A percentile compares a stretch with the other conserved stretches of the same genome.
These are phyloP conservation scores for Tetrahymena malaccensis DNA, from an alignment of 73 alveolate species.

Conservation along the genomic window DNA sequence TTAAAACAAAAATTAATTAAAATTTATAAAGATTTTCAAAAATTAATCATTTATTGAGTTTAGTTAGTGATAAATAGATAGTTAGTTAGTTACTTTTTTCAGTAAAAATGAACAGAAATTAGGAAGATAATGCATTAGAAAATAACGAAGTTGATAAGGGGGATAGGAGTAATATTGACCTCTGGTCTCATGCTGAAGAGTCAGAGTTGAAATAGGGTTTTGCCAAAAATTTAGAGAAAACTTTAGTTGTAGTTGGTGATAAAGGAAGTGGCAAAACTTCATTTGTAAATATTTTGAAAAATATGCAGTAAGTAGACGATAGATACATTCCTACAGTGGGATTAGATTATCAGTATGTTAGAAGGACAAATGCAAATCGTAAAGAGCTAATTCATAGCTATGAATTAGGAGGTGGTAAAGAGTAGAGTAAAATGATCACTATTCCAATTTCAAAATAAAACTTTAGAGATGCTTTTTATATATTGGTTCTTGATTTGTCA, in stretches of 20 bases:
- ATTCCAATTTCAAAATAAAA: neutral
- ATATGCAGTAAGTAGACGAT: neutral
- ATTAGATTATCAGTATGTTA: neutral
- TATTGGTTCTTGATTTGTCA: neutral
- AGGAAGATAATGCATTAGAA: neutral
- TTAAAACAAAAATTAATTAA: neutral
- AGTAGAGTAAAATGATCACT: neutral
- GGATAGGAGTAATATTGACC: neutral
- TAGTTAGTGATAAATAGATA: neutral
- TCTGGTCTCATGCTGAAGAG: neutral
- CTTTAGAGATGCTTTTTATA: neutral
- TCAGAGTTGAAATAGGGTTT: neutral
- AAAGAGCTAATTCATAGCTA: neutral
- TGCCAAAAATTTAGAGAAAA: neutral
- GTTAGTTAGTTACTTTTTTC: neutral
- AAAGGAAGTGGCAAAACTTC: neutral
- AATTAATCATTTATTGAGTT: neutral
- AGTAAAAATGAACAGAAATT: neutral
- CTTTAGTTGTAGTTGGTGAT: neutral
- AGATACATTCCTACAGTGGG: neutral
- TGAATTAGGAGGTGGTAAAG: neutral
- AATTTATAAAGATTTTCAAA: neutral
- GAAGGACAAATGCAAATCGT: neutral
- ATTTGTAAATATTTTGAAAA: neutral
- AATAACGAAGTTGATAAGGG: neutral